Base-by-base conservation (phyloP, 1,139 yeast species). In the Magnusiomyces ingens region DNA sequence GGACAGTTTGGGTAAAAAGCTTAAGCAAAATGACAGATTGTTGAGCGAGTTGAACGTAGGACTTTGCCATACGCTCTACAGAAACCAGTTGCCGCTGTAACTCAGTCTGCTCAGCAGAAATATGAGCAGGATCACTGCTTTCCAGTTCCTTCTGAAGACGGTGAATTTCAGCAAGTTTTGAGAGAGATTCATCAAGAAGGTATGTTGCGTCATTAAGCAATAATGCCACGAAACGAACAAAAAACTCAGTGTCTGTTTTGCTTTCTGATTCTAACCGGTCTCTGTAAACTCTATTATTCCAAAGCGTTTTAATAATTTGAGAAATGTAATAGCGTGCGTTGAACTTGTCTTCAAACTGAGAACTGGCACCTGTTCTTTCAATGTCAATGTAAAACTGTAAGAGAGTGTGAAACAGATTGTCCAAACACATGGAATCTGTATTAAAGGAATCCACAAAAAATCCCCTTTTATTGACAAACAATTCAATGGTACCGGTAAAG, bases 271-370 rank as follows among this genome's bases (percentile, higher is more conserved):
- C 78, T 61, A 93, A 77, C 67, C 87, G 94, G 10, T 72, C 68
- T 57, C 86, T 79, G 70, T 87, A 91, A 35, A 73, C 67, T 26
- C 82, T 82, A 61, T 80, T 80, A 57, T 83, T 79, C 95, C 98
- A 93, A 52, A 93, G 74, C 60, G 84, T 83, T 67, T 88, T 93
- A 63, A 94, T 73, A 45, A 94, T 85, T 50, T 81, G 81, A 1
- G 97, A 85, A 47, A 91, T 88, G 66, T 89, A 85, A 68, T 82
- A 93, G 67, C 99, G 79, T 50, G 89, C 81, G 69, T 89, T 91
- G 72, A 94, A 93, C 69, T 93, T 93, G 70, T 93, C 99, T 68
- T 93, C 93, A 67, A 93, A 93, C 69, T 93, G 99, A 0, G 95
- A 84, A 4, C 94, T 84, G 2, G 97, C 86, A 6, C 99, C 99